A percentile compares a stretch with the other conserved stretches of the same genome.
Conservation (phyloP, 768 basidiomycete species). For the Dendrothele bispora region DNA sequence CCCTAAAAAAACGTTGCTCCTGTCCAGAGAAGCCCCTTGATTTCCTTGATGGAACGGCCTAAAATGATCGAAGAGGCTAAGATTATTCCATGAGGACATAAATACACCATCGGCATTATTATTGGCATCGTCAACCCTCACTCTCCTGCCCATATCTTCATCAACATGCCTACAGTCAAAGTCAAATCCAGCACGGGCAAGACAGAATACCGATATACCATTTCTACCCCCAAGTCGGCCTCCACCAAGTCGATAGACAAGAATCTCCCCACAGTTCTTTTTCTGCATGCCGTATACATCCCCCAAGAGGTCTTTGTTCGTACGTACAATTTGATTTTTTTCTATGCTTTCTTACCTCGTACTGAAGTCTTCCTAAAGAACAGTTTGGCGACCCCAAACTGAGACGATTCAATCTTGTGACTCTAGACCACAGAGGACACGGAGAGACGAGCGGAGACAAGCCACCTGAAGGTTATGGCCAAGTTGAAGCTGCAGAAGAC, state of each 20-base stretch:
- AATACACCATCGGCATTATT: no score
- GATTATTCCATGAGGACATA: no score
- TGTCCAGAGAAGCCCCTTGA: no score
- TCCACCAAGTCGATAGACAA: constrained; percentile 29
- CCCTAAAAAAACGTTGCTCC: no score
- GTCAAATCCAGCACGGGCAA: constrained; percentile 4
- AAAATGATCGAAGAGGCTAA: no score
- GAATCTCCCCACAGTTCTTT: constrained; percentile 35
- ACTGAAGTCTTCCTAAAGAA: constrained; percentile 13
- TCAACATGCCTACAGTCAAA: constrained; percentile 1
- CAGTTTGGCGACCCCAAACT: constrained; percentile 33
- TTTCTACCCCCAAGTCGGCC: constrained; percentile 34
- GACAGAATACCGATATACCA: constrained; percentile 28
- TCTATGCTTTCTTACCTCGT: neutral
- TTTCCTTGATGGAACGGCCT: no score
- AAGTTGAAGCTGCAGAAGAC: constrained; percentile 26
- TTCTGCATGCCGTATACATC: constrained; percentile 36
- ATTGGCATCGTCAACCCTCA: no score
- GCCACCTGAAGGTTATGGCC: constrained; percentile 17
- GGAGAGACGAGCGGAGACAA: constrained; percentile 23
- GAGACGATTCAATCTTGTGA: constrained; percentile 28
- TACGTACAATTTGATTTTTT: constrained; percentile 22
- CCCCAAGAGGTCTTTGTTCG: constrained; percentile 34
- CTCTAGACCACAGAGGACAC: constrained; percentile 24
- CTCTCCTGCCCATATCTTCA: no score